Conservation (phyloP, 2,329 filamentous ascomycete genomes). For the Ceratocystis harringtonii region DNA sequence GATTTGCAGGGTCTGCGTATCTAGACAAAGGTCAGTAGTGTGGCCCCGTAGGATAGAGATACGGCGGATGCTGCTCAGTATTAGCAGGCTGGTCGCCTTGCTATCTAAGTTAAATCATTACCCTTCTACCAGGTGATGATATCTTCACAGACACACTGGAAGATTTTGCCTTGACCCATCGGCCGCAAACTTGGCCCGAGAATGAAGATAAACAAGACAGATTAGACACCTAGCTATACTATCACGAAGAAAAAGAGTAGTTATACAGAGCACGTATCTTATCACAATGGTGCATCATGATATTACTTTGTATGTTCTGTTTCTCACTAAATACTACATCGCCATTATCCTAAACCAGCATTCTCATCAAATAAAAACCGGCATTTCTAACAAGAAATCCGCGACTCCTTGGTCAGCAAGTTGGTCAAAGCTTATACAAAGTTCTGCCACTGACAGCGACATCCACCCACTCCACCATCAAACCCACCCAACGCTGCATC, state of each 20-base stretch:
- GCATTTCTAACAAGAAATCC: slow-evolving; percentile 1
- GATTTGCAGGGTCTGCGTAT: slow-evolving; percentile 44
- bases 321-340: not conserved
- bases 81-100: slow-evolving; percentile 43
- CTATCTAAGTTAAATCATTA: slow-evolving; percentile 42
- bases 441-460: slow-evolving; percentile 47
- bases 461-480: slow-evolving; percentile 49
- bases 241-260: slow-evolving; percentile 10
- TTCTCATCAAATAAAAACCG: too few species aligned
- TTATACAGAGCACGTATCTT: not conserved
- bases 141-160: slow-evolving; percentile 51
- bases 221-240: slow-evolving; percentile 22
- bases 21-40: slow-evolving; percentile 44
- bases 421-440: slow-evolving; percentile 4
- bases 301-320: not conserved
- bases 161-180: slow-evolving; percentile 56
- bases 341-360: too few species aligned
- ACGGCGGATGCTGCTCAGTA: slow-evolving; percentile 44
- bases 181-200: slow-evolving; percentile 51
- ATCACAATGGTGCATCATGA: not conserved
- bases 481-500: slow-evolving; percentile 41
- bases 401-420: not conserved
- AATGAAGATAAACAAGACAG: slow-evolving; percentile 45
- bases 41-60: slow-evolving; percentile 39
- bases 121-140: slow-evolving; percentile 46